A percentile compares a stretch with the other conserved stretches of the same genome.
Evolutionary conservation across 106 monocot species (phyloP).

Genomic region (Dioscorea dumetorum): DNA sequence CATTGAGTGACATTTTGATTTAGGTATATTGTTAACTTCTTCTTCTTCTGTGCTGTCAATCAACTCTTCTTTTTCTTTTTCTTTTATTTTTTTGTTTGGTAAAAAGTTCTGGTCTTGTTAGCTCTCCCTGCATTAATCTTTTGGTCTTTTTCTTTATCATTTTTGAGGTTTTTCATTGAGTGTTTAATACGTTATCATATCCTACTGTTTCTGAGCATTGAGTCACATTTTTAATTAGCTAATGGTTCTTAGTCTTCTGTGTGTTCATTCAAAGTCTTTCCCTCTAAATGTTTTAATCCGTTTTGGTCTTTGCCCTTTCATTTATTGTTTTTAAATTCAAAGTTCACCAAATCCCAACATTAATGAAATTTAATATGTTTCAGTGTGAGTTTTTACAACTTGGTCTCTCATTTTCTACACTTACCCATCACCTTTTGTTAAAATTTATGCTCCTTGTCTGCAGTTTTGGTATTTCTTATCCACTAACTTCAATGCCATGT

Average conservation of each 20-base stretch:
- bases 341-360: background rate
- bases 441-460: constrained; percentile 62
- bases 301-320: background rate
- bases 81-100: background rate
- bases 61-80: background rate
- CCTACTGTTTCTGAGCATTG: constrained; percentile 3
- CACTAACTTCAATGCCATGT: constrained; percentile 23
- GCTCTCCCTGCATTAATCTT: too few species aligned
- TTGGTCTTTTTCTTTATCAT: background rate
- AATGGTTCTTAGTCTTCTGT: background rate
- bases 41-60: background rate
- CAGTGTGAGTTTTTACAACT: constrained; percentile 21
- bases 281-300: background rate
- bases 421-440: constrained; percentile 1
- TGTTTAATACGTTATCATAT: too few species aligned
- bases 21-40: background rate
- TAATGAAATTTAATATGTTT: background rate
- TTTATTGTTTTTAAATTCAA: background rate
- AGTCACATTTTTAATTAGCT: background rate
- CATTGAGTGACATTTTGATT: background rate
- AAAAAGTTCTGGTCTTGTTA: background rate
- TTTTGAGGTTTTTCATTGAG: background rate
- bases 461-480: constrained; percentile 14
- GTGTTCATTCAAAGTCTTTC: background rate
- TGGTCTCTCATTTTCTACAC: constrained; percentile 24